Evolutionary conservation across 306 rosid species (phyloP).

Genomic region (Sophora flavescens): DNA sequence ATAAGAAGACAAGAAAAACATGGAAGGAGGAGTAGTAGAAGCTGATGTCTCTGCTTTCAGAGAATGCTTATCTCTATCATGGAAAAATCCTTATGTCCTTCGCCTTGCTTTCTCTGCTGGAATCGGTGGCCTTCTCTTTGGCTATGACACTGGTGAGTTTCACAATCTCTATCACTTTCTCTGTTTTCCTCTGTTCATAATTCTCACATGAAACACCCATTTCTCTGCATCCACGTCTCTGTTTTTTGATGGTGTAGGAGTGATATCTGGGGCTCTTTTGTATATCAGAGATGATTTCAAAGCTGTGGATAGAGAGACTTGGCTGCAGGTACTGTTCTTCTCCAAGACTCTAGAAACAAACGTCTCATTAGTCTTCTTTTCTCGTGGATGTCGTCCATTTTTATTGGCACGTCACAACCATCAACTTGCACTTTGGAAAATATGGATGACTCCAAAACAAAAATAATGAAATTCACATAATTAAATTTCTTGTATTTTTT

Average conservation of each 20-base stretch:
- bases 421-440: background rate
- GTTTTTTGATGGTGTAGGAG: conserved; percentile 53
- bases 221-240: background rate
- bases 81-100: conserved; percentile 54
- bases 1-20: background rate
- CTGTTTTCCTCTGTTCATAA: conserved; percentile 29
- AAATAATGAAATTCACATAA: background rate
- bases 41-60: conserved; percentile 52
- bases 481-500: background rate
- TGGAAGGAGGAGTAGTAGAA: conserved; percentile 51
- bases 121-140: conserved; percentile 58
- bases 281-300: conserved; percentile 69
- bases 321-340: conserved; percentile 56
- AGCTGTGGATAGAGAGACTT: conserved; percentile 49
- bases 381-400: background rate
- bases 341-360: background rate
- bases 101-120: conserved; percentile 58
- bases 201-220: background rate
- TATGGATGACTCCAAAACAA: background rate
- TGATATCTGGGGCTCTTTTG: conserved; percentile 69
- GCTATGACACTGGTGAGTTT: conserved; percentile 54
- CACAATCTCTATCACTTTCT: background rate
- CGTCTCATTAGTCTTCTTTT: background rate
- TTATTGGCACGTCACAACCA: background rate
- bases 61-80: conserved; percentile 50